Evolutionary conservation across 2,329 filamentous ascomycete species (phyloP).

Genomic region (Orbilia ellipsospora): DNA sequence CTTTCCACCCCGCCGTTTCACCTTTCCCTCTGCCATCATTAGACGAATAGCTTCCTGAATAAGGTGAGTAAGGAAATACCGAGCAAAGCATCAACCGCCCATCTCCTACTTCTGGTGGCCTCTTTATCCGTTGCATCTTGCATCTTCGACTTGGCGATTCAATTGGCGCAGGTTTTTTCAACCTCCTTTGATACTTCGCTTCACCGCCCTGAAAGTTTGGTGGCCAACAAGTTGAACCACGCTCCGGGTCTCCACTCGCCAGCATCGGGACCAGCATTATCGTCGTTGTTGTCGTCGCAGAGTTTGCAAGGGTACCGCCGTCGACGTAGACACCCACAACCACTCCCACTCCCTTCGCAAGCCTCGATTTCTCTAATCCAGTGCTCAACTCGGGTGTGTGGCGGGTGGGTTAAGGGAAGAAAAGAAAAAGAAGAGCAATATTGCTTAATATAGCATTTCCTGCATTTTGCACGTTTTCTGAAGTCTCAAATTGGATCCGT

Average conservation of each 20-base stretch:
- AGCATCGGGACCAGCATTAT: neutral
- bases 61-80: neutral
- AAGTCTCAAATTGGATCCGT: neutral
- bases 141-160: constrained; percentile 5
- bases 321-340: constrained; percentile 2
- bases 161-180: constrained; percentile 30
- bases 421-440: neutral
- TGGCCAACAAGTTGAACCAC: too few relatives aligned
- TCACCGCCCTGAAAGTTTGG: constrained; percentile 21
- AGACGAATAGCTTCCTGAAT: too few relatives aligned
- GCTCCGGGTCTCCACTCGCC: constrained; percentile 1
- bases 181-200: neutral
- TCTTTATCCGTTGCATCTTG: neutral
- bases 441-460: constrained; percentile 15
- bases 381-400: neutral
- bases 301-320: constrained; percentile 9
- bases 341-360: neutral
- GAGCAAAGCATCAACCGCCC: neutral
- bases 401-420: neutral
- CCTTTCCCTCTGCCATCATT: neutral
- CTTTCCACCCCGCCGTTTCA: too few relatives aligned
- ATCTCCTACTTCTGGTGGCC: neutral
- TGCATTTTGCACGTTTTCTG: too few relatives aligned
- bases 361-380: constrained; percentile 13
- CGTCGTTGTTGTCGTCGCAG: neutral